A percentile compares a stretch with the other conserved stretches of the same genome.
Conservation (phyloP, 495 filamentous ascomycete species). For the Penicillium ochrochloron region DNA sequence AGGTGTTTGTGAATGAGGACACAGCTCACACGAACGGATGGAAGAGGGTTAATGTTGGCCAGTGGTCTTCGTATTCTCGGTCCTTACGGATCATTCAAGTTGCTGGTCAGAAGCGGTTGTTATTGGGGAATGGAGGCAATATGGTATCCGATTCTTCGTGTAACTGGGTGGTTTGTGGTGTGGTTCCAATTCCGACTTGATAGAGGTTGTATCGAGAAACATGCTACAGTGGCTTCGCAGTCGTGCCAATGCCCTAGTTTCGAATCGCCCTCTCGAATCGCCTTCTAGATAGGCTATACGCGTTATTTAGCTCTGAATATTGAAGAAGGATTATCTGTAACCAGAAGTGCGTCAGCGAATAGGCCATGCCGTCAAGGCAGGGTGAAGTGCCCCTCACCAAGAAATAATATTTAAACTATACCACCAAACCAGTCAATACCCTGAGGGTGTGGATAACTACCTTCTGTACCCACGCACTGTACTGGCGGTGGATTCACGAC, state of each 20-base stretch:
- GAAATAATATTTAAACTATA: constrained; percentile 19
- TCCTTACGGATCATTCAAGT: constrained; percentile 15
- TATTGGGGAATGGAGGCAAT: constrained; percentile 17
- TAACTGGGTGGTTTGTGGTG: no score
- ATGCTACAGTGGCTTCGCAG: no score
- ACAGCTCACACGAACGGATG: constrained; percentile 9
- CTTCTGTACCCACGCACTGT: constrained; percentile 23
- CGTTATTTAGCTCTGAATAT: no score
- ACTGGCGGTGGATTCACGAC: constrained; percentile 25
- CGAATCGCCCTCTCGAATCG: no score
- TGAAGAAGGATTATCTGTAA: no score
- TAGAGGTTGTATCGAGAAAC: no score
- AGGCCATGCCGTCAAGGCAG: constrained; percentile 9
- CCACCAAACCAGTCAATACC: constrained; percentile 21
- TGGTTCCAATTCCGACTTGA: no score
- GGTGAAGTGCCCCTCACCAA: constrained; percentile 17
- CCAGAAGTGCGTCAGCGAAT: no score
- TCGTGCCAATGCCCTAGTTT: no score
- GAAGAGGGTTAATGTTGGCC: constrained; percentile 11
- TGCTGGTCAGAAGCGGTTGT: constrained; percentile 7
- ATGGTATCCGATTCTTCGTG: constrained; percentile 6
- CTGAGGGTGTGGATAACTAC: constrained; percentile 19
- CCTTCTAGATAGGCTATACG: no score
- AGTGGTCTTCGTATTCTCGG: constrained; percentile 19
- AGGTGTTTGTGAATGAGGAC: constrained; percentile 21